These are phyloP conservation scores for Picocystis salinarum DNA, from an alignment of 139 green algal species.

Conservation along the genomic window DNA sequence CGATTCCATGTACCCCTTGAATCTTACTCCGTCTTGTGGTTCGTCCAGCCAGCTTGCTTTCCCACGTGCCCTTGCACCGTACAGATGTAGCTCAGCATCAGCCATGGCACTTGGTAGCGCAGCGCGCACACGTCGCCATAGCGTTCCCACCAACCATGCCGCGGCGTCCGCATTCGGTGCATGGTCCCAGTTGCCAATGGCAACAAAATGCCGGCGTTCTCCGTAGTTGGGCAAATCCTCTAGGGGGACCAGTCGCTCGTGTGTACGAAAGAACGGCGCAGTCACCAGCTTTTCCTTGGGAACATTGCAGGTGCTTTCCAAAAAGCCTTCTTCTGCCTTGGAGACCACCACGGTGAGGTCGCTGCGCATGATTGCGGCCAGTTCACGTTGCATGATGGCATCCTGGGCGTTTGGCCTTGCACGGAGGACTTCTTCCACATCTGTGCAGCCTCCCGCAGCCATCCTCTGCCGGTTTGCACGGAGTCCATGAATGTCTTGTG, in stretches of 20 bases:
- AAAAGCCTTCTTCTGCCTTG: conserved; percentile 19
- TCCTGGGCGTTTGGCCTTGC: conserved; percentile 11
- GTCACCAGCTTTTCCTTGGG: conserved; percentile 17
- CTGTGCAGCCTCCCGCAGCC: background rate
- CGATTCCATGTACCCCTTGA: conserved; percentile 9
- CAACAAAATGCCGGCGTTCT: conserved; percentile 27
- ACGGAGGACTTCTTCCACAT: conserved; percentile 10
- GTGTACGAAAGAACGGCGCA: conserved; percentile 26
- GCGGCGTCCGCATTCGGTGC: conserved; percentile 35
- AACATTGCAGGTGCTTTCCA: conserved; percentile 18
- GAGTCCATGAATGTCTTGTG: conserved; percentile 40
- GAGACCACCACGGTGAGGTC: conserved; percentile 43
- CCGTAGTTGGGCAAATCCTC: background rate
- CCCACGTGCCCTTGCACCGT: conserved; percentile 20
- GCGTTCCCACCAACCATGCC: conserved; percentile 16
- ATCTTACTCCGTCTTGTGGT: conserved; percentile 7
- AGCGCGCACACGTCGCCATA: conserved; percentile 26
- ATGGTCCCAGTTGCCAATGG: conserved; percentile 40
- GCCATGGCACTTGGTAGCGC: conserved; percentile 9
- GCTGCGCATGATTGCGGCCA: conserved; percentile 28
- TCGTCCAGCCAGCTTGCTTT: conserved; percentile 15
- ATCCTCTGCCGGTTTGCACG: conserved; percentile 3
- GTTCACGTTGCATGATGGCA: conserved; percentile 18
- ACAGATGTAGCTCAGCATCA: conserved; percentile 27
- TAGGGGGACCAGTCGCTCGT: too few relatives aligned